Percentiles rank a stretch among this genome's conserved stretches.
Conservation (phyloP, 768 basidiomycete species). For the Boletales sp. region DNA sequence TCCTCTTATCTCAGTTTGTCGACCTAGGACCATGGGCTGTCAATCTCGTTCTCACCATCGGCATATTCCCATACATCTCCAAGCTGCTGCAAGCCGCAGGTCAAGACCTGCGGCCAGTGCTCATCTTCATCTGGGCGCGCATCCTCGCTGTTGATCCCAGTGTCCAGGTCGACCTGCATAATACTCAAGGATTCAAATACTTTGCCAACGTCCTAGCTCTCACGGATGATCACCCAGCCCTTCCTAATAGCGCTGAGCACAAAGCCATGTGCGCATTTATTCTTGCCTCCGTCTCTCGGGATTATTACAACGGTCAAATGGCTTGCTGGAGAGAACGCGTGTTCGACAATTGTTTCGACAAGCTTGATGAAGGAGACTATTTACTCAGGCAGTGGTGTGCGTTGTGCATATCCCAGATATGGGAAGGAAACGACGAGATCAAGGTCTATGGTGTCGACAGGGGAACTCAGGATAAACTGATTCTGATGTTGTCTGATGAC, state of each 20-base stretch:
- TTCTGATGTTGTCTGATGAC: constrained; percentile 75
- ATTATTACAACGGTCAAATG: constrained; percentile 80
- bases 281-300: constrained; percentile 84
- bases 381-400: constrained; percentile 92
- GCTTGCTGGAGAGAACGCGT: constrained; percentile 80
- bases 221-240: constrained; percentile 55
- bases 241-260: constrained; percentile 95
- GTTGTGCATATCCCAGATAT: constrained; percentile 90
- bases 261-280: constrained; percentile 99
- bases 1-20: constrained; percentile 94
- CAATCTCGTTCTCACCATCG: constrained; percentile 90
- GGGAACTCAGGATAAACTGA: constrained; percentile 79
- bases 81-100: constrained; percentile 94
- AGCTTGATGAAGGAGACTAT: constrained; percentile 87
- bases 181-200: constrained; percentile 77
- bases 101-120: constrained; percentile 90
- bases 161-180: constrained; percentile 87
- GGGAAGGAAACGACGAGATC: constrained; percentile 90
- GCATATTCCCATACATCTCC: constrained; percentile 98
- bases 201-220: constrained; percentile 75
- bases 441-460: constrained; percentile 78
- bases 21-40: constrained; percentile 99
- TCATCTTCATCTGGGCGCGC: constrained; percentile 98
- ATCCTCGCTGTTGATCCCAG: constrained; percentile 95
- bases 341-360: constrained; percentile 82